Base-by-base conservation (phyloP, 768 basidiomycete species). In the Exsudoporus frostii region DNA sequence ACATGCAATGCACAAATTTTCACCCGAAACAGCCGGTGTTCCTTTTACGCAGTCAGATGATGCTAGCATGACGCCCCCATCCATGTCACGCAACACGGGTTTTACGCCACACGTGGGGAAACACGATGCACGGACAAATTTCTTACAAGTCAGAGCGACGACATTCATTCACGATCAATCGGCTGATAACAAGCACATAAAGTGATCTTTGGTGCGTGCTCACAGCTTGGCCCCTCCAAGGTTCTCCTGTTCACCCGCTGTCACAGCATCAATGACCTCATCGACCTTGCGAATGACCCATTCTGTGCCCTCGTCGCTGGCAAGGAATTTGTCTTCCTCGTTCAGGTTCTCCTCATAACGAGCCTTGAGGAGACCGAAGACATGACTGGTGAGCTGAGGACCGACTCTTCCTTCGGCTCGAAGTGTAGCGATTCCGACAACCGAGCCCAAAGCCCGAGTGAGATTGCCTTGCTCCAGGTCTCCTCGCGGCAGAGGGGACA, bases 221-320 rank as follows among this genome's bases (percentile, higher is more conserved):
- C 76, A 87, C 70, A 90, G 75, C 76, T 84, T 90, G 69, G 76
- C 79, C 69, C 78, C 83, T 58, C 71, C 71, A 63, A 73, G 71
- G 48, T 47, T 54, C 59, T 62, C 65, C 39, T 67, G 60, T 48
- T 69, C 74, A 61, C 71, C 76, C 68, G 77, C 72, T 65, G 76
- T 78, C 60, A 90, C 82, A 54, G 84, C 84, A 70, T 90, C 88
- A 57, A 87, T 76, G 70, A 93, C 81, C 62, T 84, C 77, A 74
- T 95, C 92, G 48, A 92, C 83, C 44, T 82, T 87, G 64, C 86
- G 84, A 63, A 94, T 75, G 46, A 94, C 85, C 92, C 92, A 95
- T 72, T 88, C 88, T 19, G 88, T 81, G 32, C 92, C 92, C 69
- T 92, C 88, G 65, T 93, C 92, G 55, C 80, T 88, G 22, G 88